A percentile compares a stretch with the other conserved stretches of the same genome.
These are phyloP conservation scores for Linum lewisii DNA, from an alignment of 345 rosid species.

Conservation along the genomic window DNA sequence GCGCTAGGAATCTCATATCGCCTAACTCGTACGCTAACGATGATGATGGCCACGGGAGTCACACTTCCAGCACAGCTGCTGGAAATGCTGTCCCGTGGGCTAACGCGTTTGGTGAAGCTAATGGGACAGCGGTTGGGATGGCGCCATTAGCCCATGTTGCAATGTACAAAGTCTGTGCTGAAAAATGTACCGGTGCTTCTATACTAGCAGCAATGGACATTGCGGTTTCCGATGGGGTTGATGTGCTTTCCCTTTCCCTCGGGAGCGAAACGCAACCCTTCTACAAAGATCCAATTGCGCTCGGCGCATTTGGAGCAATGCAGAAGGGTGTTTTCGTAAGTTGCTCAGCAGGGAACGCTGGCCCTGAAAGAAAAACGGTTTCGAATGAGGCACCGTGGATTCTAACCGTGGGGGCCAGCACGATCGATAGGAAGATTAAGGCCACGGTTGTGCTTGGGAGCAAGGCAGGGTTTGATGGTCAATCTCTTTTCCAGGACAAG, in stretches of 20 bases:
- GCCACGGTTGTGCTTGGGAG: background rate
- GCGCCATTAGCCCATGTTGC: slow-evolving; percentile 1
- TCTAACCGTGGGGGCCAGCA: slow-evolving; percentile 1
- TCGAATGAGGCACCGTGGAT: slow-evolving; percentile 4
- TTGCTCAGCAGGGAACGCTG: slow-evolving; percentile 2
- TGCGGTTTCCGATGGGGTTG: background rate
- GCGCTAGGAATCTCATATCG: slow-evolving; percentile 2
- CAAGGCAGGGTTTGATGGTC: background rate
- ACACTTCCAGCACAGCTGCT: slow-evolving; percentile 3
- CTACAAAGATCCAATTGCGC: background rate
- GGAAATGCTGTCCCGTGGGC: background rate
- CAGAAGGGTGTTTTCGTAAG: background rate
- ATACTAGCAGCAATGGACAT: background rate
- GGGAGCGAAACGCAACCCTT: background rate
- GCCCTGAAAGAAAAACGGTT: background rate
- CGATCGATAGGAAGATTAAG: background rate
- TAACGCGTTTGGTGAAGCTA: background rate
- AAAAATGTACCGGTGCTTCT: background rate
- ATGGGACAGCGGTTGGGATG: background rate
- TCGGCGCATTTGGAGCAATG: background rate
- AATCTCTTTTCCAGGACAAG: background rate
- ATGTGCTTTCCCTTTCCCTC: background rate
- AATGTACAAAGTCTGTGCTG: background rate
- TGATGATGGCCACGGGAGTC: background rate
- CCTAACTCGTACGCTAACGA: background rate